Evolutionary conservation across 768 basidiomycete genomes (phyloP), one percentile per base, ranked within the genome.

Genomic region (Dioszegia crocea): DNA sequence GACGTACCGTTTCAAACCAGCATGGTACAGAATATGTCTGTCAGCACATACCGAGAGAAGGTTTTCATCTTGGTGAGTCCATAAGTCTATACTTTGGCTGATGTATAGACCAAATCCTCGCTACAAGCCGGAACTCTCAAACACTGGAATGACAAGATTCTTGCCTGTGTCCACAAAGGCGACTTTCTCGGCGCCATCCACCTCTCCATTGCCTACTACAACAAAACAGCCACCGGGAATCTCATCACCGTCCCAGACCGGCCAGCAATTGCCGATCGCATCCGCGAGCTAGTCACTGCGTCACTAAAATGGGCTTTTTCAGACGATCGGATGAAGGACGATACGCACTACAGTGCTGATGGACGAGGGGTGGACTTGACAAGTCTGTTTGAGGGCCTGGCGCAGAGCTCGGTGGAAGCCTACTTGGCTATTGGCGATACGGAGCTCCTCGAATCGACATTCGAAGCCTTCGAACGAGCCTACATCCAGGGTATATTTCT

Each of bases 71-170:
- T 99, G 71, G 94, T 94, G 75, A 78, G 62, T 62, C 39, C 0
- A n/a, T n/a, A n/a, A 29, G 11, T 26, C 2, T 23, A 44, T 50
- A 39, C n/a, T 30, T 2, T 12, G 12, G 63, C 40, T 43, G 51
- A 49, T 44, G 16, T 23, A 21, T 30, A 67, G 65, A 67, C 65
- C 29, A 55, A 60, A 44, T 44, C 58, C 14, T 62, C 83, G 47
- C 62, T 97, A 0, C 82, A 83, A 71, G 91, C 88, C 2, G 96
- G 91, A 26, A 89, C 88, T 1, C 80, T 98, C 21, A 80, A 92
- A 29, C 90, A 91, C 1, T 99, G 96, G 96, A 91, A 94, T 4
- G 96, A 99, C 74, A 85, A 87, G 43, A 86, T 98, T 23, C 80
- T 99, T 43, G 81, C 84, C 0, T 83, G 86, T 45, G 91, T 98